phyloP scores from a whole-genome alignment of 164 flowering plant genomes.

The Magnolia kwangsiensis region DNA sequence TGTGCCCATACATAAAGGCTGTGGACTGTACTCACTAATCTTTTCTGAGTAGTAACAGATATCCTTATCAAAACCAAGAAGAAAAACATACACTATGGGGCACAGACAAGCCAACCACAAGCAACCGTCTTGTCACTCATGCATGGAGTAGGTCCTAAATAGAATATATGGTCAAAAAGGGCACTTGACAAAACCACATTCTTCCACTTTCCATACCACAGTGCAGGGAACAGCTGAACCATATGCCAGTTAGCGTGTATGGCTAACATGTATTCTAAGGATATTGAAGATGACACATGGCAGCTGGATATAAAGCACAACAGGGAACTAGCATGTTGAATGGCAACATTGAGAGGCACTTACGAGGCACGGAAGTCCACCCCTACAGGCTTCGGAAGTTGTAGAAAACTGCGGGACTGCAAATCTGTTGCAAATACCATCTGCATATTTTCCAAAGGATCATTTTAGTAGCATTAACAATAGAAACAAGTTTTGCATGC shows the following conservation, averaged over 20 bases:
- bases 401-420: conserved; percentile 78
- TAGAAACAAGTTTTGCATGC: background rate
- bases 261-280: background rate
- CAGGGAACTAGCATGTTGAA: background rate
- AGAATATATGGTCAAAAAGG: background rate
- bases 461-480: background rate
- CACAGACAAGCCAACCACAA: background rate
- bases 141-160: background rate
- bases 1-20: background rate
- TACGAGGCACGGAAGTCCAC: conserved; percentile 99
- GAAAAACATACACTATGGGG: background rate
- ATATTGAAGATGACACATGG: background rate
- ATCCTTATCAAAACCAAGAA: too few relatives aligned
- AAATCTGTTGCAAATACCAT: conserved; percentile 88
- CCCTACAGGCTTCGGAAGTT: conserved; percentile 88
- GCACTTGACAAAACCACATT: background rate
- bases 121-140: background rate
- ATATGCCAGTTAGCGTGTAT: background rate
- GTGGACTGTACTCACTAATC: background rate
- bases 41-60: background rate
- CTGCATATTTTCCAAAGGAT: conserved; percentile 34
- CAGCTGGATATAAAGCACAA: background rate
- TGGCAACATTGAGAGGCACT: conserved; percentile 27
- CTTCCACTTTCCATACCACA: background rate
- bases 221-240: background rate